A percentile compares a stretch with the other conserved stretches of the same genome.
These are phyloP conservation scores for Forsythia viridissima DNA, from an alignment of 257 asterid genomes.

Conservation along the genomic window DNA sequence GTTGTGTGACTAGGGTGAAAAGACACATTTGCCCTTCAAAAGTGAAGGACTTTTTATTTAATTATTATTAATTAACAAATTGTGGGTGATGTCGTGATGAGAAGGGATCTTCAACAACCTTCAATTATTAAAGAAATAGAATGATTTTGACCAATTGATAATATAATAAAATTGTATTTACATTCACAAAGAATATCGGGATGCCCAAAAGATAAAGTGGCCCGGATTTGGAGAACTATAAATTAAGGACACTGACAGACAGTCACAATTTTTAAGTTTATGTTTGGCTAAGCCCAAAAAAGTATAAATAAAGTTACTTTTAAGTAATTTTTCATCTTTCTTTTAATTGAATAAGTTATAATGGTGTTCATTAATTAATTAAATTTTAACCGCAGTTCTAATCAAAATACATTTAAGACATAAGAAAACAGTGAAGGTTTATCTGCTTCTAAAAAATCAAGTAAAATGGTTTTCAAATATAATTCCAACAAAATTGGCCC, in stretches of 20 bases:
- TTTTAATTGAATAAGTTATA: too few relatives aligned
- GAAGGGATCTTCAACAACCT: not conserved
- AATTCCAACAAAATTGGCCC: too few relatives aligned
- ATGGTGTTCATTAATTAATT: too few relatives aligned
- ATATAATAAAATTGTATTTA: constrained; percentile 4
- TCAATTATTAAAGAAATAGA: constrained; percentile 5
- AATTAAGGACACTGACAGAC: not conserved
- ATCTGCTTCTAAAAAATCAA: too few relatives aligned
- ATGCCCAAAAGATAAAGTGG: constrained; percentile 34
- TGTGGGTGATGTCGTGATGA: not conserved
- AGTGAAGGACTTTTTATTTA: not conserved
- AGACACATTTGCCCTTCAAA: not conserved
- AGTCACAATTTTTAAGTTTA: too few relatives aligned
- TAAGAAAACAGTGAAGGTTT: too few relatives aligned
- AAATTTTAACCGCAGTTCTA: too few relatives aligned
- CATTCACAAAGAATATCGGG: constrained; percentile 32
- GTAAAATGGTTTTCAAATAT: too few relatives aligned
- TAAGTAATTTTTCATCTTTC: too few relatives aligned
- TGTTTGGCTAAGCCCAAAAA: too few relatives aligned
- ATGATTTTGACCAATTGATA: constrained; percentile 23
- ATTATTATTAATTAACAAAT: not conserved
- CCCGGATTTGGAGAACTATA: constrained; percentile 20
- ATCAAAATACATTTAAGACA: too few relatives aligned
- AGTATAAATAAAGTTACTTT: too few relatives aligned
- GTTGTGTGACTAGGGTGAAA: not conserved